Base-by-base conservation (phyloP, 495 filamentous ascomycete species). In the Penicillium malachiteum region DNA sequence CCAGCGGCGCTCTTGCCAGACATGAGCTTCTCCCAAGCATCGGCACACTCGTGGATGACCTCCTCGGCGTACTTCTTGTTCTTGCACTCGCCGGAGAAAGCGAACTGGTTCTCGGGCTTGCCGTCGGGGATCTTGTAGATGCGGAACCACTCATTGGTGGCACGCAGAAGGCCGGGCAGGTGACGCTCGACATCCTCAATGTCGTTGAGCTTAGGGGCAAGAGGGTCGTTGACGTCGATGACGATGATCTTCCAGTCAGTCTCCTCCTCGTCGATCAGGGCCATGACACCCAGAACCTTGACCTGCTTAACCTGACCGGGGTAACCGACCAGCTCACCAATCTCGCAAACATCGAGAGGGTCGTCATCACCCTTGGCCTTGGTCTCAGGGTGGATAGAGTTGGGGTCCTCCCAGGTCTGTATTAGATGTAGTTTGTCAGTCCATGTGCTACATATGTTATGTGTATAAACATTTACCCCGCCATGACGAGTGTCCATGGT, bases 241-340 rank as follows among this genome's bases (percentile, higher is more conserved):
- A 96, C 94, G 64, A 99, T 97, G 76, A 97, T 90, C 86, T 99
- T 99, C 95, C 95, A 99, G 84, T 99, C 95, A 58, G 95, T 99
- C 85, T 99, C 95, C 73, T 92, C 95, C 82, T 99, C 95, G 67
- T 99, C 95, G 42, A 99, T 87, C 61, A 99, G 85, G 56, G 95
- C 95, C 95, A 99, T 99, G 59, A 96, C 92, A 76, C 95, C 95
- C 52, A 99, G 86, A 38, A 97, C 89, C 86, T 97, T 97, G 81
- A 99, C 95, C 76, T 97, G 93, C 83, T 96, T 99, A 77, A 99
- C 80, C 79, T 99, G 92, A 55, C 95, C 95, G 34, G 87, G 81
- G 79, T 92, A 92, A 71, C 88, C 91, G 60, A 99, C 95, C 31
- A 96, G 82, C 84, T 97, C 95, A 70, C 95, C 95, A 59, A 99